Evolutionary conservation across 73 alveolate genomes (phyloP).

Genomic region (Paramecium bursaria): DNA sequence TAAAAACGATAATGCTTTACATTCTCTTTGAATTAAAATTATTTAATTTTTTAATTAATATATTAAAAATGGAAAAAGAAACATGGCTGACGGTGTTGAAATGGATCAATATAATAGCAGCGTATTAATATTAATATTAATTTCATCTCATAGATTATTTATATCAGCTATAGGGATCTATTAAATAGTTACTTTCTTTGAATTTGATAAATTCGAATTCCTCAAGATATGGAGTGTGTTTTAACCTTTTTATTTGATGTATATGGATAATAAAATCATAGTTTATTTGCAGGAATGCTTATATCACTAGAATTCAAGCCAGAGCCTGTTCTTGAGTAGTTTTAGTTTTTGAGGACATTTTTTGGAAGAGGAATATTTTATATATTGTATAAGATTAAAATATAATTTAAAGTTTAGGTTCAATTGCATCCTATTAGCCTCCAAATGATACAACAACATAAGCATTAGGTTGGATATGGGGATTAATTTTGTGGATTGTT

Average conservation of each 20-base stretch:
- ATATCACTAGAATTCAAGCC: slow-evolving; percentile 26
- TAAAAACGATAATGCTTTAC: too few relatives aligned
- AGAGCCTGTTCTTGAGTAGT: slow-evolving; percentile 12
- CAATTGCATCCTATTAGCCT: slow-evolving; percentile 29
- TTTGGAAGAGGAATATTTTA: slow-evolving; percentile 57
- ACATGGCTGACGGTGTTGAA: slow-evolving; percentile 22
- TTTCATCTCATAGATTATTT: neutral
- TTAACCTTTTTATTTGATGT: slow-evolving; percentile 12
- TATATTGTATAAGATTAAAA: slow-evolving; percentile 3
- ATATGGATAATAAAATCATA: neutral
- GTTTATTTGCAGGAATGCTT: neutral
- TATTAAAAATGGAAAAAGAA: slow-evolving; percentile 39
- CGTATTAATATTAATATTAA: neutral
- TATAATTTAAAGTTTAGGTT: slow-evolving; percentile 27
- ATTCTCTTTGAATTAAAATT: too few relatives aligned
- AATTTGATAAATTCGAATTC: neutral
- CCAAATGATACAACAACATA: neutral
- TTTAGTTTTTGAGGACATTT: slow-evolving; percentile 17
- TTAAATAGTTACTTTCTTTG: slow-evolving; percentile 4
- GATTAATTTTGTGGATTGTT: neutral
- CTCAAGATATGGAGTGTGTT: slow-evolving; percentile 22
- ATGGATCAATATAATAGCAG: slow-evolving; percentile 55
- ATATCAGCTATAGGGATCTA: slow-evolving; percentile 54
- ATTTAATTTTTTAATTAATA: too few relatives aligned
- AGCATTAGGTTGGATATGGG: slow-evolving; percentile 36